Conservation (phyloP, 2,329 filamentous ascomycete species). For the Lecanosticta acicola region DNA sequence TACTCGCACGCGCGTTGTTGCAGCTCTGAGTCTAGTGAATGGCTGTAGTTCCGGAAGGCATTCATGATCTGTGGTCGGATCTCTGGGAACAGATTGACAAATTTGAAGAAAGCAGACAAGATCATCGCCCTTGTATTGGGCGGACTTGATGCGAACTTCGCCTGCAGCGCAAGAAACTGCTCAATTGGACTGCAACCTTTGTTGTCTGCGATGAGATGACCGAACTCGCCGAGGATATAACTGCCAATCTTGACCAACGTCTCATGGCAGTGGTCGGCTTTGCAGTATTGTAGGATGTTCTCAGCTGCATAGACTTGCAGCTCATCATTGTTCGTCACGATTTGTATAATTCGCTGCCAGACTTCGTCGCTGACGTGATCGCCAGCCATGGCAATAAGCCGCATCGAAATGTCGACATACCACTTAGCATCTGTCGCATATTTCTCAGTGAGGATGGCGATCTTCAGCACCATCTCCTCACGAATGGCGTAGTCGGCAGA, state of each 20-base stretch:
- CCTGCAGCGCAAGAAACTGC: conserved; percentile 87
- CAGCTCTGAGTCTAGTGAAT: conserved; percentile 88
- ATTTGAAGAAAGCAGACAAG: conserved; percentile 92
- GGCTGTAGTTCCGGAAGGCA: conserved; percentile 86
- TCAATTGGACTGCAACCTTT: conserved; percentile 92
- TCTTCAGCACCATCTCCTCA: conserved; percentile 99
- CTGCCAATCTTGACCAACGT: conserved; percentile 96
- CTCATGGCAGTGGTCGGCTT: conserved; percentile 89
- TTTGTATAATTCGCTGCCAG: conserved; percentile 97
- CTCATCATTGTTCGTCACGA: conserved; percentile 98
- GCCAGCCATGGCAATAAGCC: conserved; percentile 90
- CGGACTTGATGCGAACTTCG: conserved; percentile 83
- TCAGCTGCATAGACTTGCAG: conserved; percentile 94
- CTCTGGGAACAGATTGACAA: conserved; percentile 95
- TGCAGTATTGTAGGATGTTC: conserved; percentile 86
- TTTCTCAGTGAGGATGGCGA: conserved; percentile 96
- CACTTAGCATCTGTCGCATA: conserved; percentile 98
- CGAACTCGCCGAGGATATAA: conserved; percentile 94
- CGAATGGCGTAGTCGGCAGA: conserved; percentile 96
- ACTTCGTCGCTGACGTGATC: conserved; percentile 99
- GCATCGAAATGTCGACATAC: conserved; percentile 97
- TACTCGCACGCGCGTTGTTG: conserved; percentile 97
- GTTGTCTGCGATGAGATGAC: conserved; percentile 90
- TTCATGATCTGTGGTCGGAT: conserved; percentile 92
- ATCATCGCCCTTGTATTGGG: conserved; percentile 89